Evolutionary conservation across 2,329 filamentous ascomycete genomes (phyloP), one percentile per base, ranked within the genome.

Genomic region (Aspergillus costaricaensis): DNA sequence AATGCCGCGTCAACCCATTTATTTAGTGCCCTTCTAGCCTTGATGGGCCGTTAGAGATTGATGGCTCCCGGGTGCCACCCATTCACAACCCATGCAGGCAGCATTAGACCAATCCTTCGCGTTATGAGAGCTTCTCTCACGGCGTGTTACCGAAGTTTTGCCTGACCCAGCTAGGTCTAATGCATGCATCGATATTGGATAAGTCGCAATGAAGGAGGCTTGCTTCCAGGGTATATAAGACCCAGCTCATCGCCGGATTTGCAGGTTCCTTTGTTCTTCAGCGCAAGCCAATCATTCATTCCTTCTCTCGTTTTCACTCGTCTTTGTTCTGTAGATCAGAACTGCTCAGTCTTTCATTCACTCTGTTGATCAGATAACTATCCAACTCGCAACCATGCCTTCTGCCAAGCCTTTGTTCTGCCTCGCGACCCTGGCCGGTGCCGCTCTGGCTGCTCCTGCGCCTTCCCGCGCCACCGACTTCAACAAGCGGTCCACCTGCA

Each of bases 311-410:
- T 30, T 43, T 30, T 12, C 43, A 32, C 38, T 30, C 41, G 21
- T 32, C 36, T 55, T 25, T 23, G 41, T 55, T 55, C 53, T 55
- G 53, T 55, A 55, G 53, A 55, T 47, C 53, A 55, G 53, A 55
- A 55, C 53, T 36, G 36, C 21, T 36, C 12, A 44, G 39, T 55
- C 53, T 32, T 55, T 47, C 25, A 17, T 43, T 47, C 47, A 30
- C 7, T 55, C 53, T 55, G 53, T 55, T 55, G 53, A 55, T 43
- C 53, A 55, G 53, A 55, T 47, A 47, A 47, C 21, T 19, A 27
- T 27, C 19, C 32, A 25, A 44, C 51, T 52, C 51, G 41, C 47
- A 50, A 55, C n/a, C 25, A 55, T 55, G 53, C 53, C 53, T 55
- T 53, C 36, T 15, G 23, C 30, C 17, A 15, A 55, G 39, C 41